Evolutionary conservation across 495 filamentous ascomycete species (phyloP), one percentile per base, ranked within the genome.

Genomic region (Penicillium psychrofluorescens): DNA sequence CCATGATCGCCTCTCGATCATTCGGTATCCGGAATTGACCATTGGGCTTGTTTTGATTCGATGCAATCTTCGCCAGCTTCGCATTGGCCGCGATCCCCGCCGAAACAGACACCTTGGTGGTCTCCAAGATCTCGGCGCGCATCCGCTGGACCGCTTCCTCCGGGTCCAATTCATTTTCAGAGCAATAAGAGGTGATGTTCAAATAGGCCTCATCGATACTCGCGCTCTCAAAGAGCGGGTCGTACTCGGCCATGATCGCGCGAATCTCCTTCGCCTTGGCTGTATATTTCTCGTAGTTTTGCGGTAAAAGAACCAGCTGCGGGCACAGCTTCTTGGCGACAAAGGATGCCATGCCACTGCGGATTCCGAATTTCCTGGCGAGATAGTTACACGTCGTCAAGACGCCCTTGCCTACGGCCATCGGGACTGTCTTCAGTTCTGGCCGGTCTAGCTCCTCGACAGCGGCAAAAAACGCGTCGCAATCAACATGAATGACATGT

Each of bases 151-250:
- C 86, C 1, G 71, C 83, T 14, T 87, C 81, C 43, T 84, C 85
- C 0, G 91, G 83, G 4, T 63, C 65, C 54, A 90, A 70, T 7
- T 76, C 53, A 35, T 89, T 81, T 34, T 80, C 76, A 35, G 65
- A 43, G 54, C 90, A 92, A 55, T 95, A 98, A 37, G 85, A 66
- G 1, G 92, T 98, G 43, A 97, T 88, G 60, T 97, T 97, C 28
- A 99, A 69, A 63, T 95, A 99, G 5, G 94, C 92, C 63, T 99
- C 92, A 49, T 99, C 92, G 35, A 92, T 85, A 59, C 88, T 95
- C 3, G 90, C 88, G 48, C 85, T 91, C 61, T 97, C 87, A 52
- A 94, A 97, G 2, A 88, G 75, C 8, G 85, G 79, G 54, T 99
- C 92, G 56, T 97, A 99, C 12, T 82, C 74, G 3, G 80, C 84